Percentiles rank a stretch among this genome's conserved stretches.
These are phyloP conservation scores for Schoenoplectus triqueter DNA, from an alignment of 202 grass and related monocot species.

Conservation along the genomic window DNA sequence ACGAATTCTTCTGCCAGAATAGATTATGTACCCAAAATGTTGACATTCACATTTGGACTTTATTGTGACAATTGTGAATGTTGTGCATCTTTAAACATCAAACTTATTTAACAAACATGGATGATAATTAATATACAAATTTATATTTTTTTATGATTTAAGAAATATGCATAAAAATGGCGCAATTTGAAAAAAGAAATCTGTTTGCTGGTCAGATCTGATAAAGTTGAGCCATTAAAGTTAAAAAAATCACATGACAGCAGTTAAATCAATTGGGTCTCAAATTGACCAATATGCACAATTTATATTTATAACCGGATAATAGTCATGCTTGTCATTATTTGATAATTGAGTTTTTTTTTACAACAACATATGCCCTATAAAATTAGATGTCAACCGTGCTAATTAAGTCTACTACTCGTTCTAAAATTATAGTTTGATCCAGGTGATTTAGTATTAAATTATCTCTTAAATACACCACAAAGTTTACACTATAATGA, in stretches of 20 bases:
- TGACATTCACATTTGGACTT: constrained; percentile 4
- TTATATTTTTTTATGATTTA: not conserved
- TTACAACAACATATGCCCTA: not conserved
- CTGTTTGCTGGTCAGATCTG: not conserved
- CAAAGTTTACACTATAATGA: not conserved
- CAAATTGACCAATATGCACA: no score
- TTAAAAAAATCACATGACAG: no score
- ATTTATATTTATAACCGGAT: no score
- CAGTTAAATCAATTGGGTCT: no score
- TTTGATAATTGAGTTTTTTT: no score
- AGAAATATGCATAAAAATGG: not conserved
- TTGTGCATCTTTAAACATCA: not conserved
- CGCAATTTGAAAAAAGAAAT: not conserved
- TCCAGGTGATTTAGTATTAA: not conserved
- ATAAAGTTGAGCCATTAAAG: no score
- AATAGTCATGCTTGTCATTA: no score
- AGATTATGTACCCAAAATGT: not conserved
- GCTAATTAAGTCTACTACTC: no score
- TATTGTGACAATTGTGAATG: not conserved
- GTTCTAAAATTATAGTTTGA: no score
- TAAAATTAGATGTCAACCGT: not conserved
- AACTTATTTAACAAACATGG: not conserved
- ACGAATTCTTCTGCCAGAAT: not conserved
- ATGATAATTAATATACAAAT: not conserved
- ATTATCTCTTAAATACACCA: not conserved